A percentile compares a stretch with the other conserved stretches of the same genome.
Evolutionary conservation across 257 asterid species (phyloP).

Genomic region (Primulina eburnea): DNA sequence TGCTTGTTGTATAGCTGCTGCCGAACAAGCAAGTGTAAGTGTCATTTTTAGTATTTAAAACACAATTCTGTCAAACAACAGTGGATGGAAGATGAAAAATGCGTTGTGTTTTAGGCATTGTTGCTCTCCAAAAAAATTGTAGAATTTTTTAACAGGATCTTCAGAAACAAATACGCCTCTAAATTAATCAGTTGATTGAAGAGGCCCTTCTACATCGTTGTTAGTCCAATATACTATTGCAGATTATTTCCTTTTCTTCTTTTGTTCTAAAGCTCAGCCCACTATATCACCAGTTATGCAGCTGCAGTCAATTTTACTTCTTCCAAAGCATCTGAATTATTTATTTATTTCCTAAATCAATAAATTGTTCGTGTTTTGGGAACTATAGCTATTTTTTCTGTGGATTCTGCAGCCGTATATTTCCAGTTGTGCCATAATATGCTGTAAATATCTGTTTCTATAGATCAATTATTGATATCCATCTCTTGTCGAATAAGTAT

Average conservation of each 20-base stretch:
- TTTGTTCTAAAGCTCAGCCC: background rate
- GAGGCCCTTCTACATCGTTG: background rate
- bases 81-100: slow-evolving; percentile 17
- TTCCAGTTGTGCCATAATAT: background rate
- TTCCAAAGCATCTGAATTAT: background rate
- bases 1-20: slow-evolving; percentile 85
- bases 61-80: background rate
- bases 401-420: slow-evolving; percentile 1
- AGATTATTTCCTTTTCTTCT: background rate
- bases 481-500: slow-evolving; percentile 10
- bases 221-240: background rate
- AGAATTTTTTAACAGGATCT: background rate
- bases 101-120: background rate
- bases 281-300: background rate
- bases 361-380: background rate
- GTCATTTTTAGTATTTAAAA: slow-evolving; percentile 18
- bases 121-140: background rate
- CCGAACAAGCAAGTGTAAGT: slow-evolving; percentile 87
- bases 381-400: slow-evolving; percentile 6
- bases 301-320: background rate
- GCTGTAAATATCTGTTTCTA: too few relatives aligned
- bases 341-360: slow-evolving; percentile 11
- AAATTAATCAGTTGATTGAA: too few relatives aligned
- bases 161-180: background rate
- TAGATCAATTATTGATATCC: background rate